Base-by-base conservation (phyloP, 495 filamentous ascomycete species). In the Sabuloglossum arenarium region DNA sequence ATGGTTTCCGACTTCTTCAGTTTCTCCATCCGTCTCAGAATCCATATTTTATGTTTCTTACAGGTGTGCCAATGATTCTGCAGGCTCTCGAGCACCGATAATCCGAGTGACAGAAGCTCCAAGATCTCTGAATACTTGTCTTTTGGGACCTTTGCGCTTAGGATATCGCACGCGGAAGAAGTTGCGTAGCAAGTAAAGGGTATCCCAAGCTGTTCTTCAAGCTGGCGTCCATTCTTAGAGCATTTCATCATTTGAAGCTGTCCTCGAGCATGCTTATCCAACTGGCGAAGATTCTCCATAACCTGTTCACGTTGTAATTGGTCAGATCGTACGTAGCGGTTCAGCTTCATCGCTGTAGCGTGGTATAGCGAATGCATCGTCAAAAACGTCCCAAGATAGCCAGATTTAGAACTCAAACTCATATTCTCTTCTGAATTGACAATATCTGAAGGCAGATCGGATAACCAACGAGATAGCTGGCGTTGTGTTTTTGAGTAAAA, bases 321-420 rank as follows among this genome's bases (percentile, higher is more conserved):
- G 16, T 34, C 24, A 19, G 14, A 19, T 53, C 73, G 75, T 4
- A 71, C 72, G 58, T 81, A 73, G 37, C 82, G 73, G 58, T 84
- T 80, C 8, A 84, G 69, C 45, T 78, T 76, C 67, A 83, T 75
- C 54, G 75, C 62, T 2, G 75, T 74, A 25, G 73, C 69, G 63
- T 82, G 76, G 63, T 81, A 79, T 25, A 84, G 65, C 27, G 81
- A 62, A 60, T 85, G 80, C 59, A 80, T 74, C 0, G 71, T 70
- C 52, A 84, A 64, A 59, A 79, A 80, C 0, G 73, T 68, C 8
- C 74, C 75, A 0, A 69, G 64, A 60, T 72, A 71, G n/a, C 71
- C 71, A 4, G 66, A 61, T 6, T 66, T 62, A 31, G 73, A 70
- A 30, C 67, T 73, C 50, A 63, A 62, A 21, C 75, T 70, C 32